Conservation (phyloP, 1,284 basidiomycete genomes). For the Mycosarcoma maydis region DNA sequence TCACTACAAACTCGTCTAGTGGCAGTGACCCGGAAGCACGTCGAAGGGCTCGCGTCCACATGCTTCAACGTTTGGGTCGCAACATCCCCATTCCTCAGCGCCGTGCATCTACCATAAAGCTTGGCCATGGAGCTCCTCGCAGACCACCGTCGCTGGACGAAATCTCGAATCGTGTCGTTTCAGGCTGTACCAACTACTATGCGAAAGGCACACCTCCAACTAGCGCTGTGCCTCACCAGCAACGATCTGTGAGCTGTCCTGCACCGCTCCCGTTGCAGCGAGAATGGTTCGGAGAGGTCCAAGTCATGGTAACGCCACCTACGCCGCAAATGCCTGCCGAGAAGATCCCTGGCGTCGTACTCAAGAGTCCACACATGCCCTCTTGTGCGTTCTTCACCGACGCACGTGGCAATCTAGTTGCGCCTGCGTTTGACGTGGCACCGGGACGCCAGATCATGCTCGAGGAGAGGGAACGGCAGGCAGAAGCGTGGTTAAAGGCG, state of each 20-base stretch:
- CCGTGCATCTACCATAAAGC: constrained; percentile 8
- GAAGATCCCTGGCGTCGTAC: constrained; percentile 19
- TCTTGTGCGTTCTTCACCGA: constrained; percentile 11
- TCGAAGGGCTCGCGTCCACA: constrained; percentile 20
- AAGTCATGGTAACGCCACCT: constrained; percentile 40
- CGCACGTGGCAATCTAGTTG: constrained; percentile 15
- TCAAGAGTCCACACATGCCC: constrained; percentile 18
- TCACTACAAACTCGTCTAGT: constrained; percentile 8
- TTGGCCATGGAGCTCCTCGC: constrained; percentile 19
- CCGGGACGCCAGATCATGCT: constrained; percentile 32
- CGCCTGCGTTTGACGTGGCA: constrained; percentile 34
- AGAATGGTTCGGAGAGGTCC: constrained; percentile 18
- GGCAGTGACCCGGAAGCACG: constrained; percentile 32
- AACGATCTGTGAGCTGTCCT: constrained; percentile 35
- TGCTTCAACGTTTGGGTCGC: constrained; percentile 21
- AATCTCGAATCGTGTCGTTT: constrained; percentile 25
- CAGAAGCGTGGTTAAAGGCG: constrained; percentile 13
- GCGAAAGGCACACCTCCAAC: neutral
- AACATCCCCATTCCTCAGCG: constrained; percentile 18
- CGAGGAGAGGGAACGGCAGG: constrained; percentile 15
- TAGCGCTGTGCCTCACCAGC: constrained; percentile 6
- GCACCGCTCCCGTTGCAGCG: constrained; percentile 11
- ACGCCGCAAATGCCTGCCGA: constrained; percentile 21
- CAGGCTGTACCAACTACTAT: neutral
- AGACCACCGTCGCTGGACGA: constrained; percentile 36